Conservation (phyloP, 2,329 filamentous ascomycete species). For the Lasiodiplodia hormozganensis region DNA sequence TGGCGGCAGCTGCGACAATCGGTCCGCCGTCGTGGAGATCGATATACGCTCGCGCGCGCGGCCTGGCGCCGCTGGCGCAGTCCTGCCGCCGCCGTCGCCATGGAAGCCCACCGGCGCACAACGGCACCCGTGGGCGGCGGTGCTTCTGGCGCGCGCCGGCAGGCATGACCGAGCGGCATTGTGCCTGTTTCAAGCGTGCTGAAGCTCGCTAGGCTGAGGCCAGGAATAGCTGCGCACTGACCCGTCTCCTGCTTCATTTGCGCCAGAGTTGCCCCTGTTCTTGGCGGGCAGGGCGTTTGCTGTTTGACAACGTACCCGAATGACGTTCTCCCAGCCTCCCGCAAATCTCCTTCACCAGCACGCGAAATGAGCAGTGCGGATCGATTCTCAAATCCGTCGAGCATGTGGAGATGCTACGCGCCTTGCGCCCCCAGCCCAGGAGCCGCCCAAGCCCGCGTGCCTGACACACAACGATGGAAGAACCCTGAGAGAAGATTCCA, state of each 20-base stretch:
- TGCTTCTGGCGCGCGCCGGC: slow-evolving; percentile 10
- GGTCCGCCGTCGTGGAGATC: slow-evolving; percentile 17
- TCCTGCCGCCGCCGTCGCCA: not conserved
- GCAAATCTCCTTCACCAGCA: slow-evolving; percentile 27
- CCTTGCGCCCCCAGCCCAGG: not conserved
- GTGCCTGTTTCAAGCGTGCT: slow-evolving; percentile 26
- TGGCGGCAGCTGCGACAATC: slow-evolving; percentile 19
- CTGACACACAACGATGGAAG: not conserved
- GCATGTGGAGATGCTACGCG: slow-evolving; percentile 23
- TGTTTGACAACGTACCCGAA: slow-evolving; percentile 27
- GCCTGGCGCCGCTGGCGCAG: not conserved
- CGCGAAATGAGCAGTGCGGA: slow-evolving; percentile 27
- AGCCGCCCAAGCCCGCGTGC: not conserved
- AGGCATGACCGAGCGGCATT: slow-evolving; percentile 20
- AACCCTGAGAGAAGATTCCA: slow-evolving; percentile 12
- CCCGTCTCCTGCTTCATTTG: slow-evolving; percentile 26
- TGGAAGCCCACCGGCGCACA: slow-evolving; percentile 8
- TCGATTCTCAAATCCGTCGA: slow-evolving; percentile 14
- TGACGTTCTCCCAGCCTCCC: slow-evolving; percentile 28
- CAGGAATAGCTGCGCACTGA: slow-evolving; percentile 21
- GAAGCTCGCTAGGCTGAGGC: slow-evolving; percentile 24
- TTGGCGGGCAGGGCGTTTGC: slow-evolving; percentile 24
- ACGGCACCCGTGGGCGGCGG: slow-evolving; percentile 11
- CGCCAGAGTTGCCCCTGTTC: slow-evolving; percentile 25
- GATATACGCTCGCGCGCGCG: not conserved